Evolutionary conservation across 2,329 filamentous ascomycete species (phyloP).

Genomic region (Trichoderma atrobrunneum): DNA sequence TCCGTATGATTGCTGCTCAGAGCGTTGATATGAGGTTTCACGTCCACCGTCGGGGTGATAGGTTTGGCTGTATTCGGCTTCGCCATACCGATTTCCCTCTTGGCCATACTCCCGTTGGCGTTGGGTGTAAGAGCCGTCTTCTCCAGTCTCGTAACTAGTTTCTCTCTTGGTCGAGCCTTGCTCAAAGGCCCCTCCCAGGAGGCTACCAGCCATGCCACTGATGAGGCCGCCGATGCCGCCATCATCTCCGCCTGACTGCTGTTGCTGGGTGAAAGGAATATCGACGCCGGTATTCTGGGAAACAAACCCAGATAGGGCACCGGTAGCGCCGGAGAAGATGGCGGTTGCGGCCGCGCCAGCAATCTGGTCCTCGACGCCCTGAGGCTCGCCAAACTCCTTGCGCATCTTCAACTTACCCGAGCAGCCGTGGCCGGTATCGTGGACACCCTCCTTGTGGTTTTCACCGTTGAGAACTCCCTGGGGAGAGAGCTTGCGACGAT

Average conservation of each 20-base stretch:
- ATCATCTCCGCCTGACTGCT: conserved; percentile 55
- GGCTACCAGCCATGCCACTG: conserved; percentile 59
- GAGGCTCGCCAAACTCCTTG: conserved; percentile 55
- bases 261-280: conserved; percentile 31
- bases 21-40: conserved; percentile 59
- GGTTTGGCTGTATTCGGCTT: conserved; percentile 59
- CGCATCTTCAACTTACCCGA: conserved; percentile 74
- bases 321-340: conserved; percentile 57
- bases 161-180: conserved; percentile 54
- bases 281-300: conserved; percentile 46
- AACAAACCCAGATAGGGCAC: conserved; percentile 48
- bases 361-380: conserved; percentile 55
- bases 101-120: conserved; percentile 61
- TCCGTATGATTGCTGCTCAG: conserved; percentile 52
- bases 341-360: conserved; percentile 54
- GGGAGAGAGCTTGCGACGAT: conserved; percentile 73
- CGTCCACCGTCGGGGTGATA: conserved; percentile 56
- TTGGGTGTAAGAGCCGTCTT: conserved; percentile 61
- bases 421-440: conserved; percentile 83
- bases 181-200: conserved; percentile 62
- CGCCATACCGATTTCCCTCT: conserved; percentile 55
- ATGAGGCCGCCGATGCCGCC: conserved; percentile 68
- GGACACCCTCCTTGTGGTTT: conserved; percentile 83
- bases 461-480: conserved; percentile 71
- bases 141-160: conserved; percentile 50